These are phyloP conservation scores for Beauveria asiatica DNA, from an alignment of 2,329 filamentous ascomycete genomes.

Conservation along the genomic window DNA sequence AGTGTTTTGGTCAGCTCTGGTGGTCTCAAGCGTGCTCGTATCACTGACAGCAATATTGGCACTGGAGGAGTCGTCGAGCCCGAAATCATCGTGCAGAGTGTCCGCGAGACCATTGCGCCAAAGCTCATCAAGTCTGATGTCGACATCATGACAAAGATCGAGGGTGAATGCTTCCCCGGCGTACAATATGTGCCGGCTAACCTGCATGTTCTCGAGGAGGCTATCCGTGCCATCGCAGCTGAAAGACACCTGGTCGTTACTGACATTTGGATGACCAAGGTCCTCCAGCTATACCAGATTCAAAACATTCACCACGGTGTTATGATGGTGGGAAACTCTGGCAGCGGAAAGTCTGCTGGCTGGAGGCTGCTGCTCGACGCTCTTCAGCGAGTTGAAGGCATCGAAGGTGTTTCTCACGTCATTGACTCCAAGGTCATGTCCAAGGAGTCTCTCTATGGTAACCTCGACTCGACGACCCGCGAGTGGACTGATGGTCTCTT, in stretches of 20 bases:
- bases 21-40: slow-evolving; percentile 79
- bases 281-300: slow-evolving; percentile 94
- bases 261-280: slow-evolving; percentile 95
- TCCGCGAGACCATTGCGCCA: slow-evolving; percentile 95
- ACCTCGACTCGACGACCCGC: slow-evolving; percentile 87
- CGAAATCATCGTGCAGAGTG: slow-evolving; percentile 96
- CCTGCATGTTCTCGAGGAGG: slow-evolving; percentile 66
- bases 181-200: slow-evolving; percentile 89
- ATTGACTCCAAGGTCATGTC: slow-evolving; percentile 99
- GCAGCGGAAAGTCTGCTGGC: slow-evolving; percentile 91
- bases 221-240: slow-evolving; percentile 73
- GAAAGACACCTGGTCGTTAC: slow-evolving; percentile 85
- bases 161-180: slow-evolving; percentile 80
- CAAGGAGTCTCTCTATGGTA: slow-evolving; percentile 95
- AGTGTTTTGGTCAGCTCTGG: slow-evolving; percentile 97
- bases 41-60: slow-evolving; percentile 50
- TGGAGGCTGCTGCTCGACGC: slow-evolving; percentile 92
- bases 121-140: slow-evolving; percentile 93
- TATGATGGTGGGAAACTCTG: slow-evolving; percentile 99
- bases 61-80: slow-evolving; percentile 75
- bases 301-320: slow-evolving; percentile 98
- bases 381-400: slow-evolving; percentile 78
- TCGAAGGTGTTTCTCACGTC: slow-evolving; percentile 92
- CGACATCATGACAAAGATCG: slow-evolving; percentile 76
- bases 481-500: slow-evolving; percentile 99